Evolutionary conservation across 441 rosid genomes (phyloP).

Genomic region (Pelargonium australe): DNA sequence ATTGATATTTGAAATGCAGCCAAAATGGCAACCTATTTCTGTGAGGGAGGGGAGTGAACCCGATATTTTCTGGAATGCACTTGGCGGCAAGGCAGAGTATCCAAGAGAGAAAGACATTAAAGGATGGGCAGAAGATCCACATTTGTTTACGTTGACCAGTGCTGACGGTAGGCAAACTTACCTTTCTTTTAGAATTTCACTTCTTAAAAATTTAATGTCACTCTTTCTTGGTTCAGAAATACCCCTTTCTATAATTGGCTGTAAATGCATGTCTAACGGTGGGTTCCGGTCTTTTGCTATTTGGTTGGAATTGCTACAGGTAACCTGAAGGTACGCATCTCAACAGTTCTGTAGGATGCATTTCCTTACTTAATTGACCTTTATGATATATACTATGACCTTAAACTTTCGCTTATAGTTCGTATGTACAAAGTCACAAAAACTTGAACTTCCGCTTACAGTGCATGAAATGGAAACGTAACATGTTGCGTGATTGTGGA

Average conservation of each 20-base stretch:
- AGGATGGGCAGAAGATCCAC: conserved; percentile 54
- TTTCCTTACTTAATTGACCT: conserved; percentile 17
- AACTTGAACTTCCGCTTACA: not conserved
- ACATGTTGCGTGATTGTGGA: not conserved
- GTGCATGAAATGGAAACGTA: not conserved
- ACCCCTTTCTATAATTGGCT: conserved; percentile 31
- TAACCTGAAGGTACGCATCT: conserved; percentile 49
- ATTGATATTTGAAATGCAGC: conserved; percentile 37
- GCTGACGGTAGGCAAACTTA: conserved; percentile 47
- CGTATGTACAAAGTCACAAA: not conserved
- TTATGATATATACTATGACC: not conserved
- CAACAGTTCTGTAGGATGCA: conserved; percentile 14
- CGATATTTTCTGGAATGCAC: conserved; percentile 72
- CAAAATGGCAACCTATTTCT: conserved; percentile 64
- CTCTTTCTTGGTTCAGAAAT: conserved; percentile 40
- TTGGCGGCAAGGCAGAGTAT: conserved; percentile 85
- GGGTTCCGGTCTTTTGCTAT: conserved; percentile 34
- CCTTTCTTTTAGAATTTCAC: conserved; percentile 21
- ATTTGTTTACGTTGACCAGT: conserved; percentile 43
- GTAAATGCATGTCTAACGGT: conserved; percentile 33
- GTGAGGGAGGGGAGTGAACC: conserved; percentile 86
- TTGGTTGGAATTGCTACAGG: conserved; percentile 40
- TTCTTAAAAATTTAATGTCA: conserved; percentile 32
- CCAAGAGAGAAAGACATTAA: conserved; percentile 49
- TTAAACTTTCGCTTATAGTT: not conserved